Percentiles rank a stretch among this genome's conserved stretches.
Conservation (phyloP, 179 eudicot species). For the Pouteria campechiana region DNA sequence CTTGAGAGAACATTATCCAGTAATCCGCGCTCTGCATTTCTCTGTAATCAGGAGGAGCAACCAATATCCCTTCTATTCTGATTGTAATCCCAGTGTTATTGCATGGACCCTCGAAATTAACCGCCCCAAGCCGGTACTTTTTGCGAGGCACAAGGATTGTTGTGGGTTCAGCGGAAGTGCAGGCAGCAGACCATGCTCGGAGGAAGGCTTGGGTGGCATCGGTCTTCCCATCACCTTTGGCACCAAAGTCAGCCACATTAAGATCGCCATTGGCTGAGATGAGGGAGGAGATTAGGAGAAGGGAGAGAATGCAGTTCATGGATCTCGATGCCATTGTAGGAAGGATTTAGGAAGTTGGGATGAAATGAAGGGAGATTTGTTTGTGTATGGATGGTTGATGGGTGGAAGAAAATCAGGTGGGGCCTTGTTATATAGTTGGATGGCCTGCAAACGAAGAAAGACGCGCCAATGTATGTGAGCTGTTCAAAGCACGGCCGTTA, state of each 20-base stretch:
- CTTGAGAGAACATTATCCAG: constrained; percentile 6
- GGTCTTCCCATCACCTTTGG: constrained; percentile 4
- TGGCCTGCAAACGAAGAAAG: too few relatives aligned
- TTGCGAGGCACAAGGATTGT: constrained; percentile 5
- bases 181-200: constrained; percentile 8
- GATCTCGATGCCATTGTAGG: too few relatives aligned
- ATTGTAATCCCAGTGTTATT: constrained; percentile 2
- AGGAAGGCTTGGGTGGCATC: constrained; percentile 7
- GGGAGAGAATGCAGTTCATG: too few relatives aligned
- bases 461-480: too few relatives aligned
- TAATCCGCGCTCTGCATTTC: background rate
- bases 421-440: too few relatives aligned
- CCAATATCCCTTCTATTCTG: constrained; percentile 2
- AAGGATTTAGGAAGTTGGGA: too few relatives aligned
- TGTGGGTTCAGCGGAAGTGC: background rate
- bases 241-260: constrained; percentile 5
- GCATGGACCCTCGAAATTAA: constrained; percentile 3
- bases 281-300: too few relatives aligned
- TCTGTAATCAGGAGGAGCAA: constrained; percentile 7
- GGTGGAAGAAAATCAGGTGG: too few relatives aligned
- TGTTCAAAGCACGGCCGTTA: too few relatives aligned
- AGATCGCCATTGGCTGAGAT: too few relatives aligned
- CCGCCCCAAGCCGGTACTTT: background rate
- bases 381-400: too few relatives aligned
- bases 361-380: too few relatives aligned